These are phyloP conservation scores for Thinopyrum obtusiflorum DNA, from an alignment of 202 grass and related monocot species.

Conservation along the genomic window DNA sequence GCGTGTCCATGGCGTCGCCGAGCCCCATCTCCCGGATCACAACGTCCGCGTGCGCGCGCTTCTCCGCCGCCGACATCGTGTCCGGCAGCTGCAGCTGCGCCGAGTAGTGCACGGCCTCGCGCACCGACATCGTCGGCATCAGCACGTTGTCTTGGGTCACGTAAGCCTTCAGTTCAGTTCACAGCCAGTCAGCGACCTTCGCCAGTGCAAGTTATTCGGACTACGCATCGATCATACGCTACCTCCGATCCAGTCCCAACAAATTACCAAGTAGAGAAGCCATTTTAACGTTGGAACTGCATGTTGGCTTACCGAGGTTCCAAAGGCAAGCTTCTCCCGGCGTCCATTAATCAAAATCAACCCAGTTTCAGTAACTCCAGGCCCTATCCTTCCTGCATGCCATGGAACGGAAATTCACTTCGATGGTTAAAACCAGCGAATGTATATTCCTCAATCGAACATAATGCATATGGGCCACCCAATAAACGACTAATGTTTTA, in stretches of 20 bases:
- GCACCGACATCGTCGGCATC: constrained; percentile 77
- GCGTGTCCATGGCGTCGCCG: constrained; percentile 47
- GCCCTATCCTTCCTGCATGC: neutral
- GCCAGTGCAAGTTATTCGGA: no score
- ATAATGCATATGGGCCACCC: no score
- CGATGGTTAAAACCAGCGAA: no score
- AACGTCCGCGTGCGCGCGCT: constrained; percentile 58
- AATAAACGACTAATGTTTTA: no score
- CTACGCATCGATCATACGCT: no score
- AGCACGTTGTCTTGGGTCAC: constrained; percentile 81
- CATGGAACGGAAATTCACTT: no score
- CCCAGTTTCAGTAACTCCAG: neutral
- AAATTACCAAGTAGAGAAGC: no score
- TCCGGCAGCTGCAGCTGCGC: constrained; percentile 65
- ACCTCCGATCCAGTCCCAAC: no score
- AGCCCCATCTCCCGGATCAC: constrained; percentile 74
- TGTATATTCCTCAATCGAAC: no score
- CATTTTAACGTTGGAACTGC: no score
- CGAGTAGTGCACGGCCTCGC: constrained; percentile 68
- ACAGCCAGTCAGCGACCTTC: neutral
- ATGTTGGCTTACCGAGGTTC: neutral
- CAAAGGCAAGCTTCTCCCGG: neutral
- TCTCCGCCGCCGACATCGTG: constrained; percentile 42
- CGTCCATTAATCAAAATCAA: neutral
- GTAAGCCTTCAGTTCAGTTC: constrained; percentile 45